phyloP scores from a whole-genome alignment of 805 yeast genomes.

The Barnettozyma botsteinii region DNA sequence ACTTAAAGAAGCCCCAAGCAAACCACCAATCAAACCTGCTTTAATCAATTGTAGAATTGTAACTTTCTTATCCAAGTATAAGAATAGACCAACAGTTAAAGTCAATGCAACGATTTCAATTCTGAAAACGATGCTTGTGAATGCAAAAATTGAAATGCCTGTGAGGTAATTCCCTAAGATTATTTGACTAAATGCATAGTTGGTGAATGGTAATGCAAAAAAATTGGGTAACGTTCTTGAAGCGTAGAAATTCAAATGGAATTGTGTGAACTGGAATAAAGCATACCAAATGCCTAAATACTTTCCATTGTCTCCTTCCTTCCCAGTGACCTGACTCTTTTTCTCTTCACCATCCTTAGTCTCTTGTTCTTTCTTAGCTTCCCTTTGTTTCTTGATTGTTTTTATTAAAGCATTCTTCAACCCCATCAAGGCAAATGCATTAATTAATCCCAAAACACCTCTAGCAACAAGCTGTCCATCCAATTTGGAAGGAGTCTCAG shows the following conservation, averaged over 20 bases:
- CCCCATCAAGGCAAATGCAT: conserved; percentile 45
- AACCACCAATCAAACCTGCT: conserved; percentile 42
- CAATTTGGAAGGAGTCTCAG: conserved; percentile 33
- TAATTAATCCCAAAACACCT: conserved; percentile 54
- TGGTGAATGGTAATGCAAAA: conserved; percentile 63
- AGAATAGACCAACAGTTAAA: conserved; percentile 41
- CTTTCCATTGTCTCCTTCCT: conserved; percentile 11
- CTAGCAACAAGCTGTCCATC: conserved; percentile 53
- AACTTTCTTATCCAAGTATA: conserved; percentile 42
- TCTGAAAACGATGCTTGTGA: conserved; percentile 65
- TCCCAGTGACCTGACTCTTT: no score
- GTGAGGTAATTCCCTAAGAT: conserved; percentile 40
- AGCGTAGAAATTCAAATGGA: conserved; percentile 76
- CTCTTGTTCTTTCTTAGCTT: conserved; percentile 10
- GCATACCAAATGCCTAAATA: conserved; percentile 52
- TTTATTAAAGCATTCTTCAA: conserved; percentile 38
- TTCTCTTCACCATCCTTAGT: conserved; percentile 10
- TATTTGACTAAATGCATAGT: conserved; percentile 45
- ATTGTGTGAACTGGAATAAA: conserved; percentile 57
- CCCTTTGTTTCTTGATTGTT: not conserved
- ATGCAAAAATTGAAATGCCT: conserved; percentile 50
- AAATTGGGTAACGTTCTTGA: conserved; percentile 87
- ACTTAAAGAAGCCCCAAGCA: conserved; percentile 45
- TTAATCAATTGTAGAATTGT: conserved; percentile 35
- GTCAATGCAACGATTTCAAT: conserved; percentile 60